Evolutionary conservation across 2,329 filamentous ascomycete species (phyloP), one percentile per base, ranked within the genome.

Genomic region (Teratosphaeria destructans): DNA sequence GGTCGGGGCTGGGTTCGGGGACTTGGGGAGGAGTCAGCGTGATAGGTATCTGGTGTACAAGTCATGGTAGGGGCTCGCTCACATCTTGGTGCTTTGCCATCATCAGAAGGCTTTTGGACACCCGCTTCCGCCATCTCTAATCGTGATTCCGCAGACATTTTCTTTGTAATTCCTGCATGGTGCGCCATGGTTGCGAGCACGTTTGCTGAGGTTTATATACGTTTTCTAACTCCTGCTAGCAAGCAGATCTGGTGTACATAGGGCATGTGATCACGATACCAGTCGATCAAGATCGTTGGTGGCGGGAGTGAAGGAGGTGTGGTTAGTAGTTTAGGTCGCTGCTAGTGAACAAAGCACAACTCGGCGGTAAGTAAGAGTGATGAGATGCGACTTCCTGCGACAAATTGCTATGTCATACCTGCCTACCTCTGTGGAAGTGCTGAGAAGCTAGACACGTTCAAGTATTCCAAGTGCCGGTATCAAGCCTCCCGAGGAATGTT

Each of bases 1-100:
- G 65, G 32, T 67, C 65, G 57, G 54, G 43, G n/a, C 34, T 43
- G 8, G 57, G 57, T 23, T 49, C 43, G 43, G 43, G 43, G 43
- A 49, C 43, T 49, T 11, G 10, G 35, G 10, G 11, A 14, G 16
- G 37, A 43, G 10, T 16, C 12, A 43, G 37, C 5, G 11, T 16
- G 37, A 1, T 11, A 1, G 5, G 37, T 12, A n/a, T 43, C 16
- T 7, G 43, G 16, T 16, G 16, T 6, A 39, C 37, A 39, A 49
- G 8, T n/a, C 16, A 49, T 49, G 16, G 19, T n/a, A 23, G 19
- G 16, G 7, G 35, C 11, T 6, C 29, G 2, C 43, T 23, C 5
- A 49, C 43, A 49, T 49, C 43, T 23, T 11, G n/a, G n/a, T 5
- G 43, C 16, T 23, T 10, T 49, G 16, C 16, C 43, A 49, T 49